A percentile compares a stretch with the other conserved stretches of the same genome.
Evolutionary conservation across 768 basidiomycete species (phyloP).

Genomic region (Tulasnella sp.): DNA sequence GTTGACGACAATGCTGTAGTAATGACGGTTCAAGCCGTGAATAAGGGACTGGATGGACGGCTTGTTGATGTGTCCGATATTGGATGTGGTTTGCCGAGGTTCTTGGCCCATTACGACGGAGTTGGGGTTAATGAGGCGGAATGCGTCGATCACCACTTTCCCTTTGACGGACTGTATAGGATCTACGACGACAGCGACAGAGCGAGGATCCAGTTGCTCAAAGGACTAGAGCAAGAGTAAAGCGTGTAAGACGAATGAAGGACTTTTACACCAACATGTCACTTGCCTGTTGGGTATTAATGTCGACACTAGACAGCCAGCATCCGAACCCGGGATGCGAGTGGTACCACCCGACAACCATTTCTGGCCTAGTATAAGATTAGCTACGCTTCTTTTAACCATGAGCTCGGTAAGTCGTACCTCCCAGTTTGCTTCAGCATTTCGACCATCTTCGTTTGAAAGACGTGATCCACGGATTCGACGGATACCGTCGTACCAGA

Average conservation of each 20-base stretch:
- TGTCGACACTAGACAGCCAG: slow-evolving; percentile 97
- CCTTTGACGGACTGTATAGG: slow-evolving; percentile 98
- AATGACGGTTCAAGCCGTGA: slow-evolving; percentile 94
- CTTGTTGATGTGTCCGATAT: slow-evolving; percentile 98
- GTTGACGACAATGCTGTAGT: slow-evolving; percentile 95
- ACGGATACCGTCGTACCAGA: slow-evolving; percentile 96
- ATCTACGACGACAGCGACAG: slow-evolving; percentile 95
- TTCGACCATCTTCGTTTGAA: slow-evolving; percentile 96
- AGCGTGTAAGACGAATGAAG: not conserved
- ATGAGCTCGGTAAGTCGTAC: slow-evolving; percentile 34
- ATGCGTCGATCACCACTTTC: slow-evolving; percentile 98
- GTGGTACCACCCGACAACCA: slow-evolving; percentile 99
- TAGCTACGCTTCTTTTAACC: not conserved
- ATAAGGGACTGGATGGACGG: slow-evolving; percentile 98
- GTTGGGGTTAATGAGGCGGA: slow-evolving; percentile 90
- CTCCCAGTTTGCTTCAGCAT: slow-evolving; percentile 99
- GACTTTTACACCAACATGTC: not conserved
- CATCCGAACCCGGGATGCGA: slow-evolving; percentile 99
- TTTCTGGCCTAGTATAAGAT: slow-evolving; percentile 57
- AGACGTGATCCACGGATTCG: slow-evolving; percentile 97
- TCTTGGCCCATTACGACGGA: slow-evolving; percentile 85
- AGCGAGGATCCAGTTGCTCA: slow-evolving; percentile 83
- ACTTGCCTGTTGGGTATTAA: slow-evolving; percentile 92
- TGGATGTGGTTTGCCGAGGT: slow-evolving; percentile 93
- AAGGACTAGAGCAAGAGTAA: slow-evolving; percentile 55